Evolutionary conservation across 371 early-diverging fungal species (phyloP), one percentile per base, ranked within the genome.

Genomic region (Zopfochytrium polystomum): DNA sequence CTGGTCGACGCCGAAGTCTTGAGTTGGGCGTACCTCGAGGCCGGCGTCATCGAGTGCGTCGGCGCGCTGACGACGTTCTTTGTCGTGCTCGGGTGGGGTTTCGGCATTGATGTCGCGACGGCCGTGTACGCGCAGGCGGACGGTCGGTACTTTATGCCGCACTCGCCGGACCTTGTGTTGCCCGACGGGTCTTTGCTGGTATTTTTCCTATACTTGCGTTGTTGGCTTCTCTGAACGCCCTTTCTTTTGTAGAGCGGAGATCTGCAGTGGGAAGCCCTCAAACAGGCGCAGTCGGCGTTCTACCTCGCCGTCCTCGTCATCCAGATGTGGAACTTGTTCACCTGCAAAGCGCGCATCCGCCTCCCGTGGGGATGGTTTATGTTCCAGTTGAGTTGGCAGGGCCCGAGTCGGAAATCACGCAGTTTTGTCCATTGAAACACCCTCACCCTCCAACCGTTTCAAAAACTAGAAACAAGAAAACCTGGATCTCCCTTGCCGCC

Each of bases 291-390:
- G 54, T 65, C 68, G 2, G 79, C 73, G 0, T 81, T 73, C 58
- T 84, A 80, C 58, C 59, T 83, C 3, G 71, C 78, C n/a, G 71
- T 84, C 9, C 56, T 84, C 34, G 69, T 82, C 25, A 67, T 76
- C 15, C 85, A 84, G 51, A 59, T 75, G 3, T 81, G 70, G 68
- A 84, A 80, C 56, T 48, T 80, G 34, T 77, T 83, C 62, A 72
- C 75, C 1, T 81, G 80, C 62, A 82, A 82, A 62, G 73, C 75
- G 5, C 54, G 72, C 9, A 51, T 69, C 7, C 47, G 68, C 18
- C 60, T 73, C 7, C 77, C n/a, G n/a, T n/a, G n/a, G n/a, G n/a
- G n/a, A n/a, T n/a, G n/a, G n/a, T n/a, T n/a, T n/a, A n/a, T n/a
- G n/a, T n/a, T n/a, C n/a, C n/a, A n/a, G n/a, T n/a, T n/a, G n/a